These are phyloP conservation scores for Novymonas esmeraldas DNA, from an alignment of 208 protist genomes.

Conservation along the genomic window DNA sequence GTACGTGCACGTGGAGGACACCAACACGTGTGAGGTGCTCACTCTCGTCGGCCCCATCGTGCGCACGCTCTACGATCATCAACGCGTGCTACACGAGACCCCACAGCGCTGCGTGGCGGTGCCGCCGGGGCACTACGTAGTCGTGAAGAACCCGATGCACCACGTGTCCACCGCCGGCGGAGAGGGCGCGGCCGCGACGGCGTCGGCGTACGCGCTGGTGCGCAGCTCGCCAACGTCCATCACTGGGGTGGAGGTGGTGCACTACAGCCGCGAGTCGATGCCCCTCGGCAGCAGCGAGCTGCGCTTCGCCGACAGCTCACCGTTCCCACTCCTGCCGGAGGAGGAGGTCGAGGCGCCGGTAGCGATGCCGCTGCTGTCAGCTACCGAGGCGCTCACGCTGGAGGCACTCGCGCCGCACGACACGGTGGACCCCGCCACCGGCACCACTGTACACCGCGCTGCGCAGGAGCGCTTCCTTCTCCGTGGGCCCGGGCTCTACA, in stretches of 20 bases:
- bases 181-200: conserved; percentile 9
- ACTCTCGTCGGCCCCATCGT: conserved; percentile 88
- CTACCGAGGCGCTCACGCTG: conserved; percentile 55
- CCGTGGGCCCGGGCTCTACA: conserved; percentile 42
- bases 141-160: conserved; percentile 70
- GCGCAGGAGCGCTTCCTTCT: conserved; percentile 41
- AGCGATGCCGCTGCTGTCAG: conserved; percentile 63
- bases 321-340: conserved; percentile 93
- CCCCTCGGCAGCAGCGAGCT: conserved; percentile 81
- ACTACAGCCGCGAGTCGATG: conserved; percentile 16
- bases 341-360: conserved; percentile 30
- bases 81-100: conserved; percentile 33
- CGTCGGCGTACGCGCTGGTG: conserved; percentile 7
- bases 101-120: conserved; percentile 63
- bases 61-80: conserved; percentile 83
- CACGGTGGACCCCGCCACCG: conserved; percentile 3
- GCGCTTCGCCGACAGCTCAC: conserved; percentile 63
- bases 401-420: conserved; percentile 23
- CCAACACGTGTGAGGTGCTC: conserved; percentile 76
- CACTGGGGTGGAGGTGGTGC: conserved; percentile 13
- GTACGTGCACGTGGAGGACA: conserved; percentile 90
- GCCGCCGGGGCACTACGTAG: conserved; percentile 90
- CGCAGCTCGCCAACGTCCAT: neutral
- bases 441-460: neutral
- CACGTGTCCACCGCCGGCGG: neutral